A percentile compares a stretch with the other conserved stretches of the same genome.
phyloP scores from a whole-genome alignment of 495 filamentous ascomycete species.

The Xylaria scruposa region DNA sequence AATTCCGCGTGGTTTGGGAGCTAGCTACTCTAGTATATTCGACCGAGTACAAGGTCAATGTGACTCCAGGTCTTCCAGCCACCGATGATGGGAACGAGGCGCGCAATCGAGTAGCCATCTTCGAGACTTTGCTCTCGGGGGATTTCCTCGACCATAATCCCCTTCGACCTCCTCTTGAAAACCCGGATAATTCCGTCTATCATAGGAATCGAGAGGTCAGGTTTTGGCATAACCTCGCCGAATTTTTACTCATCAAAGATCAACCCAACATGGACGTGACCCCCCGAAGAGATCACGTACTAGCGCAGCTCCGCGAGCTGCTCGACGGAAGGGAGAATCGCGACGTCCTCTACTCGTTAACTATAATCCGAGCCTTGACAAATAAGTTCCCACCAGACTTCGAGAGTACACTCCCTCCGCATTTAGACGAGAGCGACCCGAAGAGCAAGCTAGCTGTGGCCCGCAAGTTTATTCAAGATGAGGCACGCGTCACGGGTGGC shows the following conservation, averaged over 20 bases:
- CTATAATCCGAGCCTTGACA: constrained; percentile 76
- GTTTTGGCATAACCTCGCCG: constrained; percentile 80
- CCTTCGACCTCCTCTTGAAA: constrained; percentile 51
- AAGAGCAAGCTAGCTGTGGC: constrained; percentile 79
- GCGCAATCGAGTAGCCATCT: constrained; percentile 70
- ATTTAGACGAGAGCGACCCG: constrained; percentile 72
- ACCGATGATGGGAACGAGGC: constrained; percentile 65
- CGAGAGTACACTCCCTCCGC: constrained; percentile 63
- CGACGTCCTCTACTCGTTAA: constrained; percentile 91
- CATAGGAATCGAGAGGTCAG: constrained; percentile 68
- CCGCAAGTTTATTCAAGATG: constrained; percentile 78
- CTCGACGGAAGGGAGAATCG: constrained; percentile 83
- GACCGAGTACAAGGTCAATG: constrained; percentile 39
- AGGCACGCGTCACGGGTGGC: constrained; percentile 69
- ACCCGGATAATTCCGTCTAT: constrained; percentile 55
- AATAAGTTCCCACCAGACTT: constrained; percentile 69
- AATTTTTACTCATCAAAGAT: constrained; percentile 72
- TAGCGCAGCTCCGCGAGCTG: constrained; percentile 67
- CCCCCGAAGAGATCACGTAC: constrained; percentile 67
- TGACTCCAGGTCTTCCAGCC: constrained; percentile 35
- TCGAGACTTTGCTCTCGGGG: constrained; percentile 77
- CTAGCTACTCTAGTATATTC: constrained; percentile 54
- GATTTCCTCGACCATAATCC: constrained; percentile 66
- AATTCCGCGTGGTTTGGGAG: constrained; percentile 75
- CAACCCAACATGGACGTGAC: constrained; percentile 53